Base-by-base conservation (phyloP, 1,284 basidiomycete species). In the Trichosporon sp. region DNA sequence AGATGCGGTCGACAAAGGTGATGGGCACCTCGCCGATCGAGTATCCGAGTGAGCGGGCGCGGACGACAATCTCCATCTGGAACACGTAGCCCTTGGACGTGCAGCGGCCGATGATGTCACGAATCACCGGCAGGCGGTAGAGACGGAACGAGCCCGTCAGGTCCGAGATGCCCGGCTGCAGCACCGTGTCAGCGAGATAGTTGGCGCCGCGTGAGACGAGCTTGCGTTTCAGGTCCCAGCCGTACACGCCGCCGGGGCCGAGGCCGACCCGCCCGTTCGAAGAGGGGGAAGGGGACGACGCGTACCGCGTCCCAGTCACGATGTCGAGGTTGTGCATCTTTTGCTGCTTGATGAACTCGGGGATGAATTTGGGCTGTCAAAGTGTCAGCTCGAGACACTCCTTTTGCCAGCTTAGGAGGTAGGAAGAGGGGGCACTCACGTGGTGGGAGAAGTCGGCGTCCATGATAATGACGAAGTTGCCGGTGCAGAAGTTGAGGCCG, bases 31-130 rank as follows among this genome's bases (percentile, higher is more conserved):
- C 94, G 11, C 92, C 94, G 0, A 96, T 89, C 4, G 88, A 88
- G 84, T 93, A 96, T 6, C 92, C 93, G 66, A 92, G 85, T 1
- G 91, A 88, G 64, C 90, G 87, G 1, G 94, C 94, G 3, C 94
- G 89, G 32, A 94, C 94, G 87, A 96, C 94, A 89, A 96, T 96
- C 83, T 96, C 94, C 94, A 96, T 96, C 86, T 96, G 94, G 86
- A 96, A 96, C 14, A 96, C 94, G 78, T 96, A 96, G 2, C 94
- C 94, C 76, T 92, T 92, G 16, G 92, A 93, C 73, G 91, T 88
- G 7, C 91, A 93, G 75, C 91, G 87, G 4, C 89, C 88, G 78
- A 96, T 96, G 78, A 96, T 91, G 76, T 92, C 90, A 67, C 88
- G 88, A 71, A 96, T 86, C 4, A 92, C 93, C 1, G 87, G 87